These are phyloP conservation scores for Blastocystis sp. DNA, from an alignment of 352 stramenopile genomes.

Conservation along the genomic window DNA sequence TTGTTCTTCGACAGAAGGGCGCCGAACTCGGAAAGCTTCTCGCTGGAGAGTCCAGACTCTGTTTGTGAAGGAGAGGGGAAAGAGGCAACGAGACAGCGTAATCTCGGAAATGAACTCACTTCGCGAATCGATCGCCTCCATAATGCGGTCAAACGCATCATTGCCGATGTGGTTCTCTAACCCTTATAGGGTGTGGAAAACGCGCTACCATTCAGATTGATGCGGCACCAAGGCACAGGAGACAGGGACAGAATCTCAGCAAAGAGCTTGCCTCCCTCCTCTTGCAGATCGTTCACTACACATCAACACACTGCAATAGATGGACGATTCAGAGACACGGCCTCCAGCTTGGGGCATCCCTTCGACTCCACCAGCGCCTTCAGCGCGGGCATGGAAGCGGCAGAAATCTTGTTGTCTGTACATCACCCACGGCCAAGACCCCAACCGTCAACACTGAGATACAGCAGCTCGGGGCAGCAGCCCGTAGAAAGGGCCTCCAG, in stretches of 20 bases:
- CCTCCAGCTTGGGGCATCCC: conserved; percentile 9
- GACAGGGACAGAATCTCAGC: neutral
- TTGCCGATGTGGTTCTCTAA: conserved; percentile 58
- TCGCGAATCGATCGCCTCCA: conserved; percentile 4
- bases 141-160: neutral
- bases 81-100: conserved; percentile 11
- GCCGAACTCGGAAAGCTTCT: neutral
- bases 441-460: conserved; percentile 49
- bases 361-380: neutral
- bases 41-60: conserved; percentile 14
- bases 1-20: neutral
- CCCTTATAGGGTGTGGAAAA: neutral
- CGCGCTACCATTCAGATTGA: conserved; percentile 26
- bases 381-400: neutral
- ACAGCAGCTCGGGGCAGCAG: conserved; percentile 8
- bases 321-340: conserved; percentile 38
- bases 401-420: conserved; percentile 41
- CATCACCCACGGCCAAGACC: neutral
- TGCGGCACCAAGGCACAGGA: conserved; percentile 1
- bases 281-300: conserved; percentile 48
- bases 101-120: neutral
- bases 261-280: conserved; percentile 19
- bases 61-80: neutral
- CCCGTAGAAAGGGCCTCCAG: neutral
- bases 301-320: neutral